Conservation (phyloP, 169 alveolate species). For the Eimeria brunetti region DNA sequence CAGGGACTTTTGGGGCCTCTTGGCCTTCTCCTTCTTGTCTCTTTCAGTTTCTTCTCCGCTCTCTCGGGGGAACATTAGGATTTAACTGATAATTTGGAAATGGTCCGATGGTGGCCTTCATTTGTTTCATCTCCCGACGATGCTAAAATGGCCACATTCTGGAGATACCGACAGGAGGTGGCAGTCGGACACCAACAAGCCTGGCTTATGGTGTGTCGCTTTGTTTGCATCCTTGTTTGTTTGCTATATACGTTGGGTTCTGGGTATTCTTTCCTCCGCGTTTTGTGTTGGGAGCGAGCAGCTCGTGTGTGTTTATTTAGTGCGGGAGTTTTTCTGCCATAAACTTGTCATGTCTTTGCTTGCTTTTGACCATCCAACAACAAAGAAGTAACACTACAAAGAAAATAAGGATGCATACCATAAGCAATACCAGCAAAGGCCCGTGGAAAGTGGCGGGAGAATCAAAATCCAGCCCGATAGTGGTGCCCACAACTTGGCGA, state of each 20-base stretch:
- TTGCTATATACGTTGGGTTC: background rate
- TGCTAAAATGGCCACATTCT: background rate
- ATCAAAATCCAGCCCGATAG: slow-evolving; percentile 53
- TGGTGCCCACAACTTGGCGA: slow-evolving; percentile 52
- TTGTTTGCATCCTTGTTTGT: background rate
- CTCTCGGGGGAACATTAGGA: background rate
- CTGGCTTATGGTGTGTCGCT: background rate
- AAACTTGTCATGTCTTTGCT: slow-evolving; percentile 38
- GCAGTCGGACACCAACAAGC: background rate
- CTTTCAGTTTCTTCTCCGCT: background rate
- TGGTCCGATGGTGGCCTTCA: background rate
- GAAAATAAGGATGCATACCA: slow-evolving; percentile 53
- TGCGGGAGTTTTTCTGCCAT: slow-evolving; percentile 64
- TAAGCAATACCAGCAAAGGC: slow-evolving; percentile 40
- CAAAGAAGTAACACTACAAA: slow-evolving; percentile 32
- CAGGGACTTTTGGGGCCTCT: background rate
- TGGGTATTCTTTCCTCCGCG: background rate
- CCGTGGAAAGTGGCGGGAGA: slow-evolving; percentile 72
- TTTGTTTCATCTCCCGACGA: background rate
- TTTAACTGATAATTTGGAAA: background rate
- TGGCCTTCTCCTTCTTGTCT: background rate
- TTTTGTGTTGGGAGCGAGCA: background rate
- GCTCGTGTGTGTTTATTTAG: background rate
- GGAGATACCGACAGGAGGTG: background rate
- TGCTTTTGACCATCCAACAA: slow-evolving; percentile 71